Evolutionary conservation across 108 stramenopile genomes (phyloP), one percentile per base, ranked within the genome.

Genomic region (Cafeteria roenbergensis): DNA sequence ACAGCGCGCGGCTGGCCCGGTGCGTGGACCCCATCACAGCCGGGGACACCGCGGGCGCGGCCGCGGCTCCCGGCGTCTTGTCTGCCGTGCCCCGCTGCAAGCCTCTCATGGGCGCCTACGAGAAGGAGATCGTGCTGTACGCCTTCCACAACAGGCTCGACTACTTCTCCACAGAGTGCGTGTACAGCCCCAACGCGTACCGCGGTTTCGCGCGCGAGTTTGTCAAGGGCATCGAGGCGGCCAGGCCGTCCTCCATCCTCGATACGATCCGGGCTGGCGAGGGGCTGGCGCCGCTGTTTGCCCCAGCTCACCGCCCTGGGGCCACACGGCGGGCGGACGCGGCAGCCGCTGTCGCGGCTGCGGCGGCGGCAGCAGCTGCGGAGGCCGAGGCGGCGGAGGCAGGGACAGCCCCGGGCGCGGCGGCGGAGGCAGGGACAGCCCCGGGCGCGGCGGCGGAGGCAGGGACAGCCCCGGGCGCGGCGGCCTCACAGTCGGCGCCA

Each of bases 151-250:
- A 61, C 24, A 61, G 30, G 24, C 37, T 61, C 20, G 59, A 61
- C 37, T 61, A 61, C 37, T 61, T 61, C 37, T 61, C 59, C 34
- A 61, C 59, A 27, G 59, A 61, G 37, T 61, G 59, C 59, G n/a
- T 61, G 20, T 61, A 61, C n/a, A n/a, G 24, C 34, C 59, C 59
- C 30, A 61, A 61, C 37, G 59, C 59, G 24, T 61, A 61, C 59
- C 9, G 59, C 21, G 59, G 59, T 2, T 61, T 29, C 24, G 59
- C 59, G 24, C 9, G 59, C 2, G 59, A 61, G 37, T 61, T 61
- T n/a, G 2, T 61, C 21, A 61, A 61, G 37, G 59, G 30, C 37
- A 20, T 61, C 22, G 59, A 61, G 59, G 22, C 22, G 22, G 37
- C n/a, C 17, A 9, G 59, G 37, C 59, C 59, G 2, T 12, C 59